Conservation (phyloP, 163 green algal species). For the Prototheca cutis region DNA sequence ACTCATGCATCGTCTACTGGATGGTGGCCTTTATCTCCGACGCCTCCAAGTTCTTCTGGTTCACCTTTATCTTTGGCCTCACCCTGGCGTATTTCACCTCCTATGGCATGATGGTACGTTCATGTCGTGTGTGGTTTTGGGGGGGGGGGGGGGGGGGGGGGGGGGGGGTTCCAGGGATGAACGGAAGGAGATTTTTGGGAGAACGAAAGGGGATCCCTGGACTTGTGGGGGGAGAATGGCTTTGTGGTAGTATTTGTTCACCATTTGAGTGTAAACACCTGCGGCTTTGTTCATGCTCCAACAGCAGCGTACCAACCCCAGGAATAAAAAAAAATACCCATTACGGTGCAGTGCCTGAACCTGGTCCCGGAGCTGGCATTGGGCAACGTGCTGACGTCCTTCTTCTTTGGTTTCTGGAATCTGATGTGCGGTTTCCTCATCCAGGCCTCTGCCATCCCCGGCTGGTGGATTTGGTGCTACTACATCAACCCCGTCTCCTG, state of each 20-base stretch:
- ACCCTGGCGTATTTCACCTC: conserved; percentile 32
- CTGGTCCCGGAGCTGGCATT: conserved; percentile 36
- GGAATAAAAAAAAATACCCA: too few relatives aligned
- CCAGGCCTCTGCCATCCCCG: conserved; percentile 6
- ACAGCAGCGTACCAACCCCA: too few relatives aligned
- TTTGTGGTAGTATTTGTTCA: too few relatives aligned
- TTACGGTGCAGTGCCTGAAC: conserved; percentile 28
- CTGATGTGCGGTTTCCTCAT: conserved; percentile 35
- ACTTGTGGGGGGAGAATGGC: too few relatives aligned
- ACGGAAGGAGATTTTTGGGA: too few relatives aligned
- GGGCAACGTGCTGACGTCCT: conserved; percentile 31
- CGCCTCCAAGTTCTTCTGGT: conserved; percentile 38
- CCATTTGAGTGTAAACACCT: too few relatives aligned
- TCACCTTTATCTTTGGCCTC: conserved; percentile 31
- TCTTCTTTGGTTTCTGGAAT: conserved; percentile 43
- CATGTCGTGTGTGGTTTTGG: background rate
- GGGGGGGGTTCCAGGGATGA: background rate
- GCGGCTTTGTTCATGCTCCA: too few relatives aligned
- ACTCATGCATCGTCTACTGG: conserved; percentile 26
- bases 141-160: too few relatives aligned
- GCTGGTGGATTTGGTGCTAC: conserved; percentile 28
- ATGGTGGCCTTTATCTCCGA: conserved; percentile 26
- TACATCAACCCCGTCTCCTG: conserved; percentile 21
- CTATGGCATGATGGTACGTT: conserved; percentile 32
- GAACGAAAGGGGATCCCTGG: too few relatives aligned